These are phyloP conservation scores for Cymbopogon flexuosus DNA, from an alignment of 202 grass and related monocot genomes.

Conservation along the genomic window DNA sequence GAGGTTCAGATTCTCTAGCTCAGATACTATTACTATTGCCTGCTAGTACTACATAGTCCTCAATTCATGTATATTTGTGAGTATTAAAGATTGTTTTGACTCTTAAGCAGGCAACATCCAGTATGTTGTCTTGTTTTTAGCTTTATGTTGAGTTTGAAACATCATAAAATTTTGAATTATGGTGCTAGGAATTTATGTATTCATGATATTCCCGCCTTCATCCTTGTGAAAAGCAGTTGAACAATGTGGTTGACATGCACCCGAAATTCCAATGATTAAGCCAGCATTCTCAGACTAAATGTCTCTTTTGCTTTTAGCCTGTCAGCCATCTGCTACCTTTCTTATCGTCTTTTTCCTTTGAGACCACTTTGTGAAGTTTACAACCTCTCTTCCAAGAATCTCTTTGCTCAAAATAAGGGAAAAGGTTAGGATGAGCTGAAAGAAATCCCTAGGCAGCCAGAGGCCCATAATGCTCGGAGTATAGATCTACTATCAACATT, in stretches of 20 bases:
- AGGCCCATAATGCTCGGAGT: slow-evolving; percentile 1
- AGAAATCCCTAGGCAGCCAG: slow-evolving; percentile 18
- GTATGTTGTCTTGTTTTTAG: neutral
- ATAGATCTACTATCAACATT: neutral
- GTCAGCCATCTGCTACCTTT: slow-evolving; percentile 36
- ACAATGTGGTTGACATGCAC: slow-evolving; percentile 13
- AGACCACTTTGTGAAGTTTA: slow-evolving; percentile 34
- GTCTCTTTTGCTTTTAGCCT: slow-evolving; percentile 41
- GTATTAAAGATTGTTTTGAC: neutral
- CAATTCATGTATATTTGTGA: slow-evolving; percentile 6
- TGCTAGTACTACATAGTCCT: neutral
- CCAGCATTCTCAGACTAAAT: slow-evolving; percentile 12
- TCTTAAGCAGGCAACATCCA: neutral
- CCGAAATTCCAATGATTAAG: slow-evolving; percentile 29
- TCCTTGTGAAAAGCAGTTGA: slow-evolving; percentile 5
- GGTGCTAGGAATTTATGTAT: neutral
- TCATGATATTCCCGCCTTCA: neutral
- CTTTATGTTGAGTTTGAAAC: slow-evolving; percentile 8
- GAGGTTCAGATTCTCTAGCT: neutral
- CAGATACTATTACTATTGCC: neutral
- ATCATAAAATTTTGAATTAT: slow-evolving; percentile 19
- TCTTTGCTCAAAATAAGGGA: slow-evolving; percentile 13
- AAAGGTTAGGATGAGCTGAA: slow-evolving; percentile 5
- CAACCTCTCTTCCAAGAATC: slow-evolving; percentile 34
- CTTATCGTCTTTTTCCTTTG: slow-evolving; percentile 31